Evolutionary conservation across 1,139 yeast genomes (phyloP).

Genomic region (Zygoascus sp.): DNA sequence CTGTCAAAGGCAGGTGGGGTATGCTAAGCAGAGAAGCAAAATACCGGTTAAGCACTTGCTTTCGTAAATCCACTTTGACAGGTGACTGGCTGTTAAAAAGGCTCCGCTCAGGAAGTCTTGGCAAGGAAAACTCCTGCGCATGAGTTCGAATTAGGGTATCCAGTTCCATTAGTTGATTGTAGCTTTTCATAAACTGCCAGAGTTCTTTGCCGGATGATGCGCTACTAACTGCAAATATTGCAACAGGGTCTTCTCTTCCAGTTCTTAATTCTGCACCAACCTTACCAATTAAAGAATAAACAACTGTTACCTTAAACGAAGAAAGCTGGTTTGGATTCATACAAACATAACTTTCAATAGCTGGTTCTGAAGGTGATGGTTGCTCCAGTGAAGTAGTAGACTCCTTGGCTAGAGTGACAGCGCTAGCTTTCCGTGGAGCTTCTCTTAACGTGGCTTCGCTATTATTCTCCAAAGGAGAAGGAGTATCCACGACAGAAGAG

Average conservation of each 20-base stretch:
- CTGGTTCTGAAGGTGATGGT: background rate
- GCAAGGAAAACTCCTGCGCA: constrained; percentile 48
- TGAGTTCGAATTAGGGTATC: constrained; percentile 53
- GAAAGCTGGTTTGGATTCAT: constrained; percentile 64
- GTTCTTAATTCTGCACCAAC: constrained; percentile 31
- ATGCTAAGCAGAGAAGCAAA: constrained; percentile 54
- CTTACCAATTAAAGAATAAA: constrained; percentile 49
- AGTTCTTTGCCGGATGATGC: constrained; percentile 52
- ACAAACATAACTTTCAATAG: constrained; percentile 36
- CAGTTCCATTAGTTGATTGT: constrained; percentile 50
- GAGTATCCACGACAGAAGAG: background rate
- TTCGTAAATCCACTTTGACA: constrained; percentile 57
- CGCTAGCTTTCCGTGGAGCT: too few species aligned
- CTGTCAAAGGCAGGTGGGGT: constrained; percentile 54
- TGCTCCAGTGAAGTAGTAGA: background rate
- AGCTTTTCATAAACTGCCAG: constrained; percentile 66
- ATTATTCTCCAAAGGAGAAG: background rate
- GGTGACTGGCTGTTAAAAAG: constrained; percentile 60
- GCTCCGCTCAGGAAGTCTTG: constrained; percentile 58
- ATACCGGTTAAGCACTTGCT: constrained; percentile 53
- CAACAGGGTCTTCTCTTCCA: constrained; percentile 49
- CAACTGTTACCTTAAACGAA: constrained; percentile 56
- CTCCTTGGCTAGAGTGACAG: too few species aligned
- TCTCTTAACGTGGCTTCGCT: background rate
- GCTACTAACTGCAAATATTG: constrained; percentile 61